Conservation (phyloP, 1,284 basidiomycete species). For the Blastosporella zonata region DNA sequence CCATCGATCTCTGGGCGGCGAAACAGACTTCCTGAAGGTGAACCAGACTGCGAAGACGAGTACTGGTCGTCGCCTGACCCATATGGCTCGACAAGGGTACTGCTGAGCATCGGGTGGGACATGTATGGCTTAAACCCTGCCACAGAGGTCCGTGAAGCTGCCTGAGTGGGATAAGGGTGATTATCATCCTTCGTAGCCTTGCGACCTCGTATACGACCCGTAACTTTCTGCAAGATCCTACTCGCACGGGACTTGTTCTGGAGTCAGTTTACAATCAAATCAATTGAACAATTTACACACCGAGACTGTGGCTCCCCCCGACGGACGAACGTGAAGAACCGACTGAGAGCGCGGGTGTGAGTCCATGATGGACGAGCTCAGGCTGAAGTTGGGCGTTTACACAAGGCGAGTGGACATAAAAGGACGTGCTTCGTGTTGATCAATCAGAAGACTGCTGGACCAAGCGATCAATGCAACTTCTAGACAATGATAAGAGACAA, state of each 20-base stretch:
- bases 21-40: conserved; percentile 12
- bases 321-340: conserved; percentile 21
- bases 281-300: neutral
- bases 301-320: conserved; percentile 24
- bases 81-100: conserved; percentile 24
- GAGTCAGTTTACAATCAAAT: neutral
- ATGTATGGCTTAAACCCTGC: conserved; percentile 33
- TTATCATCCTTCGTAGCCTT: conserved; percentile 17
- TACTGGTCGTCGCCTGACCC: conserved; percentile 25
- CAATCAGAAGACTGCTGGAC: conserved; percentile 6
- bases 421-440: conserved; percentile 1
- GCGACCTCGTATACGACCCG: conserved; percentile 19
- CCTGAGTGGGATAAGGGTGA: conserved; percentile 20
- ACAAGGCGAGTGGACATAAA: conserved; percentile 7
- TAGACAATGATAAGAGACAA: neutral
- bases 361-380: conserved; percentile 10
- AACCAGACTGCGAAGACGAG: conserved; percentile 23
- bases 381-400: neutral
- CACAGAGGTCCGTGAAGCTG: conserved; percentile 7
- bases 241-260: conserved; percentile 33
- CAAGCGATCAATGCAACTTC: neutral
- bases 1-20: conserved; percentile 8
- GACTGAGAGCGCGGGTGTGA: conserved; percentile 23
- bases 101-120: conserved; percentile 39
- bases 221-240: conserved; percentile 38